phyloP scores from a whole-genome alignment of 345 rosid genomes.

The Combretum micranthum region DNA sequence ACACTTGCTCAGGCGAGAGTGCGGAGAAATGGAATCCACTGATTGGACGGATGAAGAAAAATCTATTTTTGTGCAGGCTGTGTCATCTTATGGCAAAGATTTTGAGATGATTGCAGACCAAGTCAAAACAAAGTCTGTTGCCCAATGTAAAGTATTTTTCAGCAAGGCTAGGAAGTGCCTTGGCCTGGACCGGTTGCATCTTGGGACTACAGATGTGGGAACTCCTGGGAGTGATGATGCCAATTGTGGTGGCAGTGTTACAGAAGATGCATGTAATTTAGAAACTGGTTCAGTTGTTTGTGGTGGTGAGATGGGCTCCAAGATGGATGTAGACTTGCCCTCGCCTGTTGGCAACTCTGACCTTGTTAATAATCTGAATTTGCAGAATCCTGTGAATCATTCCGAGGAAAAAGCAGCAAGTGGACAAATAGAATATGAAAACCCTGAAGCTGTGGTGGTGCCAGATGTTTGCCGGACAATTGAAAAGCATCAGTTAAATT shows the following conservation, averaged over 20 bases:
- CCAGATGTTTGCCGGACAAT: slow-evolving; percentile 23
- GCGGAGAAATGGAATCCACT: slow-evolving; percentile 77
- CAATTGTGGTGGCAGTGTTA: slow-evolving; percentile 69
- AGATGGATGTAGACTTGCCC: slow-evolving; percentile 33
- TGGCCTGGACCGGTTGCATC: slow-evolving; percentile 60
- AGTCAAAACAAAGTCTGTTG: slow-evolving; percentile 66
- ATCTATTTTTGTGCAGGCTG: slow-evolving; percentile 61
- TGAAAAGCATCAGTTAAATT: slow-evolving; percentile 10
- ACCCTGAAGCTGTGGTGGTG: slow-evolving; percentile 13
- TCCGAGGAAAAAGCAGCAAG: background rate
- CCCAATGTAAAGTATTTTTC: slow-evolving; percentile 85
- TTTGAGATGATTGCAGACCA: slow-evolving; percentile 58
- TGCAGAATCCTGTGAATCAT: slow-evolving; percentile 5
- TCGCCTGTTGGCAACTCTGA: slow-evolving; percentile 20
- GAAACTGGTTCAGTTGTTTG: slow-evolving; percentile 42
- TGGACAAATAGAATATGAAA: slow-evolving; percentile 1
- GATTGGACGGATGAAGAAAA: slow-evolving; percentile 96
- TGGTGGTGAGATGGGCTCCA: slow-evolving; percentile 33
- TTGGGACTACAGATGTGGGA: slow-evolving; percentile 31
- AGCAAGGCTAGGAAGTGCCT: slow-evolving; percentile 94
- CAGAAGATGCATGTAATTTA: slow-evolving; percentile 53
- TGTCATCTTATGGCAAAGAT: slow-evolving; percentile 75
- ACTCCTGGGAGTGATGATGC: slow-evolving; percentile 46
- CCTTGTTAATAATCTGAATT: slow-evolving; percentile 4
- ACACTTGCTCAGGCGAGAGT: slow-evolving; percentile 88